Evolutionary conservation across 2,329 filamentous ascomycete species (phyloP).

Genomic region (Pseudocercospora pini-densiflorae): DNA sequence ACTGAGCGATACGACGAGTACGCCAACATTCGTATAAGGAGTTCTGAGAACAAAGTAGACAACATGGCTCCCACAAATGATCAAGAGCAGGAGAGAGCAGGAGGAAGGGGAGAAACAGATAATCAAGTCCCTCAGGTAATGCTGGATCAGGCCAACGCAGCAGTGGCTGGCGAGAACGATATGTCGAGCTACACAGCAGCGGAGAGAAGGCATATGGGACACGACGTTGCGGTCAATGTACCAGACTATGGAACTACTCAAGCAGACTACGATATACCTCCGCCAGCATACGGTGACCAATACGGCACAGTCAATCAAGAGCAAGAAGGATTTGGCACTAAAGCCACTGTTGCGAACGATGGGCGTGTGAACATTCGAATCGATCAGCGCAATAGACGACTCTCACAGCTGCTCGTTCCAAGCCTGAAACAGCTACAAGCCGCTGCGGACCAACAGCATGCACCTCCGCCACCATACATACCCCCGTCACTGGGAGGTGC

Average conservation of each 20-base stretch:
- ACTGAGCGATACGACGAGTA: neutral
- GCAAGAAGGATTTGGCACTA: conserved; percentile 46
- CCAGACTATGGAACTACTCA: conserved; percentile 16
- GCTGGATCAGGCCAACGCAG: conserved; percentile 37
- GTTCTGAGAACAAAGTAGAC: neutral
- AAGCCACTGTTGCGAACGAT: conserved; percentile 59
- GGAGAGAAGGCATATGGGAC: conserved; percentile 33
- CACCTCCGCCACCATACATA: conserved; percentile 68
- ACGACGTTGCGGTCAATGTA: conserved; percentile 30
- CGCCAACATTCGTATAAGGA: neutral
- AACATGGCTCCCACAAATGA: conserved; percentile 16
- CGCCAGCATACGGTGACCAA: conserved; percentile 46
- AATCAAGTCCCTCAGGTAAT: conserved; percentile 30
- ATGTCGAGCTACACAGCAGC: conserved; percentile 15
- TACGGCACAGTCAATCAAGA: conserved; percentile 44
- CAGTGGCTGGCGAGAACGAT: conserved; percentile 29
- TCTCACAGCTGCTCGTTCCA: conserved; percentile 70
- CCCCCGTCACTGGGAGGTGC: conserved; percentile 72
- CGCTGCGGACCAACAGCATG: conserved; percentile 52
- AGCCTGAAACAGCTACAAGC: conserved; percentile 63
- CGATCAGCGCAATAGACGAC: conserved; percentile 68
- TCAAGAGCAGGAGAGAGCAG: conserved; percentile 9
- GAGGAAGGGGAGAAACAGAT: conserved; percentile 4
- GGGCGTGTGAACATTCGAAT: conserved; percentile 82
- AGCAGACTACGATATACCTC: conserved; percentile 37